phyloP scores from a whole-genome alignment of 768 basidiomycete species.

The Pleurotus salmoneostramineus region DNA sequence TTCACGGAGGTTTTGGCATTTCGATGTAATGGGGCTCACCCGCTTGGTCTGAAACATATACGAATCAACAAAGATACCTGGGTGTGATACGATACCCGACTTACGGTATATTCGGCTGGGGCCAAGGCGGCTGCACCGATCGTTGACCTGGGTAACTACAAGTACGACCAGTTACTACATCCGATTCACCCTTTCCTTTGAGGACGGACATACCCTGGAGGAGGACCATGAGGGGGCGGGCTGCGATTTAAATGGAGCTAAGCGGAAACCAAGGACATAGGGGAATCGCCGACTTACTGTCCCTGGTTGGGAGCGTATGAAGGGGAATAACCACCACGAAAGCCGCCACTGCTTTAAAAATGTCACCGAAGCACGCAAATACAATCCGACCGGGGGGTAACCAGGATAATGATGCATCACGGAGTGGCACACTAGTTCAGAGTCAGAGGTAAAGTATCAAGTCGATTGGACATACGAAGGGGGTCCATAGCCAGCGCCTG shows the following conservation, averaged over 20 bases:
- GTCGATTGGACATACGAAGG: neutral
- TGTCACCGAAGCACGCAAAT: neutral
- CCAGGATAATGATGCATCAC: neutral
- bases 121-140: conserved; percentile 16
- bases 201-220: conserved; percentile 22
- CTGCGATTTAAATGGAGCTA: conserved; percentile 16
- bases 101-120: conserved; percentile 16
- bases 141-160: conserved; percentile 13
- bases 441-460: neutral
- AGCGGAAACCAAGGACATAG: neutral
- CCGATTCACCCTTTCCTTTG: neutral
- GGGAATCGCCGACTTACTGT: neutral
- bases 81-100: neutral
- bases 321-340: neutral
- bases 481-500: neutral
- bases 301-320: neutral
- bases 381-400: too few species aligned
- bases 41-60: conserved; percentile 9
- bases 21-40: neutral
- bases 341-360: neutral
- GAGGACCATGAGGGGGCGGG: conserved; percentile 28
- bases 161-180: neutral
- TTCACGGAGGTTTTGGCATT: neutral
- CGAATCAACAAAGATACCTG: neutral
- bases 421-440: neutral